Evolutionary conservation across 2,329 filamentous ascomycete species (phyloP).

Genomic region (Trichoderma sp.): DNA sequence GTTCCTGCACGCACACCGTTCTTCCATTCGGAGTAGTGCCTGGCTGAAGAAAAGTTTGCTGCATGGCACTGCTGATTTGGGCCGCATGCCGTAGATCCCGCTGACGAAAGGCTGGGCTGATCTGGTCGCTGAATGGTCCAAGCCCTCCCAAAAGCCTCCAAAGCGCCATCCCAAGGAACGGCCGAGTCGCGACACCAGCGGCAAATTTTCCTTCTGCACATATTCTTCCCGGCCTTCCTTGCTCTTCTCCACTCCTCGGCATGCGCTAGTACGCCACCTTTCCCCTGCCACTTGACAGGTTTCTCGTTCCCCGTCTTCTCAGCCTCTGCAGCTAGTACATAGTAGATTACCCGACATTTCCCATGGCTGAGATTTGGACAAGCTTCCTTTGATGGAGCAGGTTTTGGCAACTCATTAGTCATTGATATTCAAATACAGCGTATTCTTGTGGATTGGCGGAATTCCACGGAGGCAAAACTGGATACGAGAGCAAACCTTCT

Average conservation of each 20-base stretch:
- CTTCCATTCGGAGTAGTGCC: conserved; percentile 4
- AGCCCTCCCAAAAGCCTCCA: background rate
- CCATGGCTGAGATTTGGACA: conserved; percentile 9
- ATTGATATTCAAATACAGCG: background rate
- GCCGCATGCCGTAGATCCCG: conserved; percentile 13
- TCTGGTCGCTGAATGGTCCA: conserved; percentile 2
- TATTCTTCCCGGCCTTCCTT: conserved; percentile 10
- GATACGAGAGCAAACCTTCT: background rate
- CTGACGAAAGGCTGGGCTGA: conserved; percentile 10
- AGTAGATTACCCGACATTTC: conserved; percentile 8
- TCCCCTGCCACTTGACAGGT: background rate
- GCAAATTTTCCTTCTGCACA: conserved; percentile 16
- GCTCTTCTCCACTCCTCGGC: conserved; percentile 3
- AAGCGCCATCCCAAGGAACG: background rate
- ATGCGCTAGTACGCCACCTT: conserved; percentile 9
- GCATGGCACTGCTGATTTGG: conserved; percentile 2
- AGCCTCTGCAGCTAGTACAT: background rate
- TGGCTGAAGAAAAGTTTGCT: conserved; percentile 4
- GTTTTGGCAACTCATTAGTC: background rate
- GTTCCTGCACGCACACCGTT: background rate
- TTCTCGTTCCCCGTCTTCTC: background rate
- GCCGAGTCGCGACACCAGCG: conserved; percentile 4
- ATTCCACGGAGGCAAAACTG: background rate
- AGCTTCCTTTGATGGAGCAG: background rate
- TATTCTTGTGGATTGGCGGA: background rate